phyloP scores from a whole-genome alignment of 768 basidiomycete genomes.

The Auricularia sp. region DNA sequence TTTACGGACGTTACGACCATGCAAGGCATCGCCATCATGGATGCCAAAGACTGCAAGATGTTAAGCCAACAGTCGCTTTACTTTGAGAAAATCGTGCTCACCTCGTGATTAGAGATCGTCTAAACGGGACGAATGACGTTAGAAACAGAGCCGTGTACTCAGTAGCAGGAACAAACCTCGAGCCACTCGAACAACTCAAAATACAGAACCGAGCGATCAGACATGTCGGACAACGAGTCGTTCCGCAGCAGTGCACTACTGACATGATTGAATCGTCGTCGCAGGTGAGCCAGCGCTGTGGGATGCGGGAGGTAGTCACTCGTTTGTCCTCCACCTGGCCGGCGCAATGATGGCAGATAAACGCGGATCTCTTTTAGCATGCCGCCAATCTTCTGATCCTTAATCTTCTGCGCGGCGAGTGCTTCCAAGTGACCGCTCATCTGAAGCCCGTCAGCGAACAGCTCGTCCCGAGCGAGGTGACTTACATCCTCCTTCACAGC shows the following conservation, averaged over 20 bases:
- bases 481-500: conserved; percentile 76
- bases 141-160: background rate
- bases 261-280: conserved; percentile 82
- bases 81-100: background rate
- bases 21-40: conserved; percentile 96
- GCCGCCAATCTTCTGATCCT: conserved; percentile 63
- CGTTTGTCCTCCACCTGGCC: conserved; percentile 62
- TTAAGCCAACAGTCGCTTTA: background rate
- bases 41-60: conserved; percentile 44
- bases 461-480: conserved; percentile 7
- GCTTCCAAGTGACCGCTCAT: conserved; percentile 75
- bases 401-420: conserved; percentile 53
- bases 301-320: conserved; percentile 92
- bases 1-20: conserved; percentile 74
- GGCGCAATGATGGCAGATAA: conserved; percentile 73
- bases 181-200: conserved; percentile 89
- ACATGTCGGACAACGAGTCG: conserved; percentile 92
- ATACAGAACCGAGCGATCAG: conserved; percentile 73
- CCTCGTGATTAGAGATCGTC: conserved; percentile 91
- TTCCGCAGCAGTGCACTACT: conserved; percentile 79
- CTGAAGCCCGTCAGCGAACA: conserved; percentile 27
- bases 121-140: conserved; percentile 20
- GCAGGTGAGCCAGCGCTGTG: conserved; percentile 82
- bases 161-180: conserved; percentile 41
- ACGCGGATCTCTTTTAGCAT: conserved; percentile 64